These are phyloP conservation scores for Hymenoscyphus linearis DNA, from an alignment of 2,329 filamentous ascomycete genomes.

Conservation along the genomic window DNA sequence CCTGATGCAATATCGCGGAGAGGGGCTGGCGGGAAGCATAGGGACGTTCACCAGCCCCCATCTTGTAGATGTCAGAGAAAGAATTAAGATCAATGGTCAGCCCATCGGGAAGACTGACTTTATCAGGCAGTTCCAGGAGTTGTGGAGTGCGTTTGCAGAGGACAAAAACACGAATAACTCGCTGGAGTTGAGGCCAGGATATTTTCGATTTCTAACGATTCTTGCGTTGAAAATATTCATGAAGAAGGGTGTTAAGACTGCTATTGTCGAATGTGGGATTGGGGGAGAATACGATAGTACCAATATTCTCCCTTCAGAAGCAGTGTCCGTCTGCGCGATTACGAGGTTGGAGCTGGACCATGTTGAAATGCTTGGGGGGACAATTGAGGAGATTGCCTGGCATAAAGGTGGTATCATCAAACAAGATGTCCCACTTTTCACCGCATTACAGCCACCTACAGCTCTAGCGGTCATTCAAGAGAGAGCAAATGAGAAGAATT, in stretches of 20 bases:
- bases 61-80: constrained; percentile 61
- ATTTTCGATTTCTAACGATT: constrained; percentile 87
- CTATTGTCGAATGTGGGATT: constrained; percentile 88
- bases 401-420: constrained; percentile 91
- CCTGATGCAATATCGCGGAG: constrained; percentile 44
- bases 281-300: constrained; percentile 92
- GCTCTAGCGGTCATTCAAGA: constrained; percentile 55
- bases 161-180: background rate
- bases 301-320: constrained; percentile 62
- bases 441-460: constrained; percentile 49
- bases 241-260: constrained; percentile 66
- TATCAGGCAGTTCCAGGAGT: constrained; percentile 60
- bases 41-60: constrained; percentile 67
- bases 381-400: constrained; percentile 81
- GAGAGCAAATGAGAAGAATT: constrained; percentile 43
- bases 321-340: constrained; percentile 61
- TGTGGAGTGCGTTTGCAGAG: constrained; percentile 50
- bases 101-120: constrained; percentile 57
- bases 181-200: constrained; percentile 63
- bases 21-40: constrained; percentile 29
- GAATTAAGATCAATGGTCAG: constrained; percentile 56
- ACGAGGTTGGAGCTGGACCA: constrained; percentile 84
- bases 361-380: constrained; percentile 70
- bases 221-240: constrained; percentile 83
- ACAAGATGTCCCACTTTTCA: constrained; percentile 55